Evolutionary conservation across 169 alveolate genomes (phyloP), one percentile per base, ranked within the genome.

Genomic region (Theileria equi): DNA sequence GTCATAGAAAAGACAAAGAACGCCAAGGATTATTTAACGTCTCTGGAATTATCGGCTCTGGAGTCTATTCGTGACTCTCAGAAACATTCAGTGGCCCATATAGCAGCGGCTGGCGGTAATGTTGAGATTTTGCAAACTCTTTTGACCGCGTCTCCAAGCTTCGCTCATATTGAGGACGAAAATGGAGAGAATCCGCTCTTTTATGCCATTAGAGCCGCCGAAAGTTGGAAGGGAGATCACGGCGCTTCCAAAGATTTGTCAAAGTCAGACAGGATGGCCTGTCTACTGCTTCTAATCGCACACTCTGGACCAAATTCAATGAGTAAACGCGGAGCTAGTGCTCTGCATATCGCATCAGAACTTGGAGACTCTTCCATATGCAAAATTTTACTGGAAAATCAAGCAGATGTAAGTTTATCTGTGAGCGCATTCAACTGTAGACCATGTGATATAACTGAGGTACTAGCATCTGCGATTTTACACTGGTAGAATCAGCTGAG

Each of bases 81-180:
- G 61, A 35, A 65, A 31, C 80, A 50, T 44, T 13, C 63, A 35
- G 79, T 76, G 11, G 68, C 80, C 41, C 85, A 76, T 38, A 76
- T 76, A 32, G 79, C 85, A n/a, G 70, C 85, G 13, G 85, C 85
- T 48, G 85, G 85, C 11, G 79, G 76, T 31, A 76, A 76, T 50
- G n/a, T 76, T 41, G 68, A 55, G 36, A 43, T 76, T 19, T 43
- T 76, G 32, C 64, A 76, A 26, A 60, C 31, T 38, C 59, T 76
- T 7, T 21, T 76, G 50, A 57, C 79, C 6, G 47, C 79, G 5
- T 25, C 47, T 21, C 85, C 85, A 7, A 26, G 50, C 28, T 43
- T 76, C 67, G 80, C 85, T 11, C 60, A 36, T 26, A 21, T 54
- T 8, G 60, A 57, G 26, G 85, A 76, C 34, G 74, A 66, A 19